Evolutionary conservation across 2,329 filamentous ascomycete species (phyloP), one percentile per base, ranked within the genome.

Genomic region (Talaromyces sp.): DNA sequence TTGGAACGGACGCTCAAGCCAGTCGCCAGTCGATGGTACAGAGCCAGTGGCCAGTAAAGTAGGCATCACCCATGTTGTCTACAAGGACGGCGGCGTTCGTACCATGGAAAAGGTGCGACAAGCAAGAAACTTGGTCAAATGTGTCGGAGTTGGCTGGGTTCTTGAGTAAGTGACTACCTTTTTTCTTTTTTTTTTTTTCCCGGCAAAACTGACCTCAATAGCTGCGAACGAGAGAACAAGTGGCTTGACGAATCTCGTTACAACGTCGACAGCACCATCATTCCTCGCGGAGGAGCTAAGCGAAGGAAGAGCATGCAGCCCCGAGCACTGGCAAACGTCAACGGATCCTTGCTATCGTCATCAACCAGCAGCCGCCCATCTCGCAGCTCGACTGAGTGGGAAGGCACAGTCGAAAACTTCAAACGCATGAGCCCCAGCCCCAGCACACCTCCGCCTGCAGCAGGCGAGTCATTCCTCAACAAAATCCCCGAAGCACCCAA

Each of bases 81-180:
- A 88, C 81, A 96, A 96, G 74, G 92, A 96, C 70, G 92, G 92
- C 53, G 87, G 87, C 50, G 88, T 89, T 70, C 83, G 88, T 30
- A 96, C 92, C 0, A 76, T 96, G 66, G 89, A 96, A 71, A 96
- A 92, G 76, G 89, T 94, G 6, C 83, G 87, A 61, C 84, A 89
- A 68, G 87, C 85, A 44, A 83, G 85, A 14, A 91, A 91, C 5
- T 81, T 90, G 33, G 90, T 96, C 42, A 87, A 91, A 68, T 96
- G 92, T 76, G 91, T 96, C 60, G 92, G 92, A 56, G 89, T 96
- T 54, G 88, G 87, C 66, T 96, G 92, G 91, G 89, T 95, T 60
- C 83, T 96, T 65, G 91, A 96, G 89, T 92, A 85, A 84, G 88
- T 51, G 10, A 8, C 10, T 27, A 47, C 23, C n/a, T 23, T 3